A percentile compares a stretch with the other conserved stretches of the same genome.
Evolutionary conservation across 129 eudicot genomes (phyloP).

Genomic region (Tagetes patula): DNA sequence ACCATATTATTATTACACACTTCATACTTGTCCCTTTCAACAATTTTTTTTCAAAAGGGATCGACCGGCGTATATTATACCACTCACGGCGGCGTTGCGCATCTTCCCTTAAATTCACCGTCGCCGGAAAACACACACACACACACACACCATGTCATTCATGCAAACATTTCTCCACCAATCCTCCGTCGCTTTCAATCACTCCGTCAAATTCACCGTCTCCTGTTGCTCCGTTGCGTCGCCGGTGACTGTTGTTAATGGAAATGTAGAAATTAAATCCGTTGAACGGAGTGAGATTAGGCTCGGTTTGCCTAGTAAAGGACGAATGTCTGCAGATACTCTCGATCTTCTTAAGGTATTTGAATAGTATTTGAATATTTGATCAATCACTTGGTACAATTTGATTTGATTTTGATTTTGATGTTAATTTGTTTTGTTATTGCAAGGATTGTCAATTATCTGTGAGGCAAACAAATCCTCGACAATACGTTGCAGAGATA

Average conservation of each 20-base stretch:
- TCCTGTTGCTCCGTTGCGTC: constrained; percentile 54
- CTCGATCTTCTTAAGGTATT: constrained; percentile 72
- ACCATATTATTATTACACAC: no score
- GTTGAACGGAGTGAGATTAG: constrained; percentile 61
- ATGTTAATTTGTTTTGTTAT: constrained; percentile 2
- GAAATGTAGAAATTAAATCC: constrained; percentile 35
- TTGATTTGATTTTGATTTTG: not conserved
- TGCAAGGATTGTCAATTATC: constrained; percentile 84
- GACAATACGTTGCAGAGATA: constrained; percentile 90
- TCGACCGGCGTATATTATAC: no score
- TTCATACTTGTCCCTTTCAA: no score
- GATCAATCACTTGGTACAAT: not conserved
- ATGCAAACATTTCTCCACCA: constrained; percentile 46
- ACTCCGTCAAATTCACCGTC: constrained; percentile 44
- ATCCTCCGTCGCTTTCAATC: constrained; percentile 32
- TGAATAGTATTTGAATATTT: not conserved
- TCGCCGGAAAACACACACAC: not conserved
- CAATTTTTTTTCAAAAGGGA: no score
- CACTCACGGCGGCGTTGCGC: constrained; percentile 34
- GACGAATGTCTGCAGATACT: constrained; percentile 82
- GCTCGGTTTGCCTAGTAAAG: constrained; percentile 92
- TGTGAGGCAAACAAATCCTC: constrained; percentile 84
- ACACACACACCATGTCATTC: constrained; percentile 37
- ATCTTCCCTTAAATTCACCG: not conserved
- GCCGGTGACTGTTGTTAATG: constrained; percentile 51